These are phyloP conservation scores for Salix exigua DNA, from an alignment of 345 rosid species.

Conservation along the genomic window DNA sequence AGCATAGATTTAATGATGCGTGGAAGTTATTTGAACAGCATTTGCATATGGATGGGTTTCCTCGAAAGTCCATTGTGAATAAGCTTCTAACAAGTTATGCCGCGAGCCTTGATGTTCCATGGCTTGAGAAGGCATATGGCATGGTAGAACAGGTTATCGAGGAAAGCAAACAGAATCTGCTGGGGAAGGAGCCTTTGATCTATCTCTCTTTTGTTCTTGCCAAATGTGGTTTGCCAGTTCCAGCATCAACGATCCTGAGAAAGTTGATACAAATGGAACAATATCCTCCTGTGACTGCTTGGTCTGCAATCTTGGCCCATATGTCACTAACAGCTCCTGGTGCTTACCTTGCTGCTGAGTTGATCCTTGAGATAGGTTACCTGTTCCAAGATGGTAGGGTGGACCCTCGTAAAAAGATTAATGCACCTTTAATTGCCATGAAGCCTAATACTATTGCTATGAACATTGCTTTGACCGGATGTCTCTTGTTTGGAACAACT, in stretches of 20 bases:
- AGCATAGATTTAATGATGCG: slow-evolving; percentile 40
- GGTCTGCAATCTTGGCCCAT: slow-evolving; percentile 70
- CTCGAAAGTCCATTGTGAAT: slow-evolving; percentile 63
- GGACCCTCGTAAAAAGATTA: slow-evolving; percentile 81
- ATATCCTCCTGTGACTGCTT: slow-evolving; percentile 71
- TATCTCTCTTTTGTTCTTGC: slow-evolving; percentile 79
- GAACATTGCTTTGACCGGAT: slow-evolving; percentile 77
- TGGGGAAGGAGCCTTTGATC: slow-evolving; percentile 67
- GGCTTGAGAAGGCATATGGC: slow-evolving; percentile 63
- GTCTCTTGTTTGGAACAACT: slow-evolving; percentile 72
- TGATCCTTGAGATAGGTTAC: slow-evolving; percentile 80
- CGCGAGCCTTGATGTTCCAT: slow-evolving; percentile 49
- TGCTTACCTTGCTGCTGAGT: slow-evolving; percentile 78
- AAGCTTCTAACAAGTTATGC: slow-evolving; percentile 53
- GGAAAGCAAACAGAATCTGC: slow-evolving; percentile 68
- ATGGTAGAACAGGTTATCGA: slow-evolving; percentile 64
- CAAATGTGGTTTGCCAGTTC: slow-evolving; percentile 58
- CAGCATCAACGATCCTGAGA: slow-evolving; percentile 73
- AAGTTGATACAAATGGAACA: slow-evolving; percentile 63
- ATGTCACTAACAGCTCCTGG: slow-evolving; percentile 71
- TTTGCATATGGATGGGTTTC: slow-evolving; percentile 81
- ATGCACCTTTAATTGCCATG: slow-evolving; percentile 76
- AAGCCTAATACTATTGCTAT: slow-evolving; percentile 69
- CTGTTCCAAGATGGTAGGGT: slow-evolving; percentile 70
- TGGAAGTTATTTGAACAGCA: slow-evolving; percentile 75